These are phyloP conservation scores for Blastobotrys terrestris DNA, from an alignment of 805 yeast genomes.

Conservation along the genomic window DNA sequence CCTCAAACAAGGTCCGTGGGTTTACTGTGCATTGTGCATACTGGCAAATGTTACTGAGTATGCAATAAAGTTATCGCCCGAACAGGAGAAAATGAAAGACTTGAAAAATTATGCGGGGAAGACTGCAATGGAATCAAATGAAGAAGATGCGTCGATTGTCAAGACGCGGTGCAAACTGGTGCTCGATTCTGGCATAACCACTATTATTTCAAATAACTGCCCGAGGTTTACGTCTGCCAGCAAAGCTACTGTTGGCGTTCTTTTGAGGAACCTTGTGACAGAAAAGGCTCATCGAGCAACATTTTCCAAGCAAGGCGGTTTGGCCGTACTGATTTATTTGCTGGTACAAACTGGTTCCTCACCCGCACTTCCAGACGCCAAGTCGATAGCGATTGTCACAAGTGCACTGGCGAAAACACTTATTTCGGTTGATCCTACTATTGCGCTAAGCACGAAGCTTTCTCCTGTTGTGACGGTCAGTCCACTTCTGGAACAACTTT, in stretches of 20 bases:
- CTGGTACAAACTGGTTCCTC: conserved; percentile 15
- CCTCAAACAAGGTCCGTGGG: conserved; percentile 22
- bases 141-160: conserved; percentile 20
- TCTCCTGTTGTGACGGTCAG: conserved; percentile 27
- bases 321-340: conserved; percentile 27
- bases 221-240: conserved; percentile 21
- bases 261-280: conserved; percentile 29
- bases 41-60: conserved; percentile 29
- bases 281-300: conserved; percentile 21
- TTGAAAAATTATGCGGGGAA: conserved; percentile 28
- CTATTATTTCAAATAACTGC: conserved; percentile 18
- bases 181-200: conserved; percentile 23
- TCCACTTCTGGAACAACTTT: conserved; percentile 29
- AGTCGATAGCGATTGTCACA: conserved; percentile 19
- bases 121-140: conserved; percentile 12
- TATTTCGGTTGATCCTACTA: conserved; percentile 31
- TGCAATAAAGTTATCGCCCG: conserved; percentile 28
- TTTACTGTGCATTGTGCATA: conserved; percentile 29
- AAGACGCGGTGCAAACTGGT: conserved; percentile 22
- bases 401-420: conserved; percentile 32
- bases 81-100: conserved; percentile 24
- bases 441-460: conserved; percentile 30
- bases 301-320: conserved; percentile 32
- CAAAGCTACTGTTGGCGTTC: conserved; percentile 22
- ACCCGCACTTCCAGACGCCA: conserved; percentile 9